Conservation (phyloP, 306 rosid genomes). For the Pyrus pyrifolia region DNA sequence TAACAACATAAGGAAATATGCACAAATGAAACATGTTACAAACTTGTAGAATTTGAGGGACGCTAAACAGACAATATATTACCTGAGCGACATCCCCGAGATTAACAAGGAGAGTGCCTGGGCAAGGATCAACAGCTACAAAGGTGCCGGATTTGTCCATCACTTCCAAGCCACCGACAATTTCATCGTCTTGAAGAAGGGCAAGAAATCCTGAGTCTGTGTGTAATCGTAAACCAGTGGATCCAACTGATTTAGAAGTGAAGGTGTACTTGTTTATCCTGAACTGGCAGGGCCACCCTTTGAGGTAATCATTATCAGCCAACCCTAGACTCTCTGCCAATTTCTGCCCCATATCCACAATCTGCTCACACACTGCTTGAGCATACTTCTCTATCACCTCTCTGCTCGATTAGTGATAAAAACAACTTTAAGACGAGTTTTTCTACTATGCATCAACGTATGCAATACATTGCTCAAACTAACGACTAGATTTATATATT, state of each 20-base stretch:
- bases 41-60: no score
- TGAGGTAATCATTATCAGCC: slow-evolving; percentile 10
- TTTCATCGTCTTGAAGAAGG: slow-evolving; percentile 63
- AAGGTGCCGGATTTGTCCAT: slow-evolving; percentile 31
- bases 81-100: slow-evolving; percentile 55
- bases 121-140: slow-evolving; percentile 33
- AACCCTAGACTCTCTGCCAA: slow-evolving; percentile 41
- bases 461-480: no score
- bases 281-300: slow-evolving; percentile 44
- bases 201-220: slow-evolving; percentile 51
- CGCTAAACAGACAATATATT: not conserved
- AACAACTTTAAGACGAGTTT: not conserved
- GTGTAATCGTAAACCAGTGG: slow-evolving; percentile 31
- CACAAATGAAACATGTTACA: no score
- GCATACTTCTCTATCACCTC: slow-evolving; percentile 28
- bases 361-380: slow-evolving; percentile 32
- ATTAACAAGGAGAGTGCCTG: slow-evolving; percentile 40
- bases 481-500: no score
- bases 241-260: slow-evolving; percentile 41
- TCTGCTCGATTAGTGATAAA: not conserved
- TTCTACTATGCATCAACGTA: no score
- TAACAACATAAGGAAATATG: not conserved
- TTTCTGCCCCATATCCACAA: slow-evolving; percentile 27
- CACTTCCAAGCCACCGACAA: slow-evolving; percentile 57
- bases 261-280: slow-evolving; percentile 61